These are phyloP conservation scores for Nannochloris sp. DNA, from an alignment of 139 green algal species.

Conservation along the genomic window DNA sequence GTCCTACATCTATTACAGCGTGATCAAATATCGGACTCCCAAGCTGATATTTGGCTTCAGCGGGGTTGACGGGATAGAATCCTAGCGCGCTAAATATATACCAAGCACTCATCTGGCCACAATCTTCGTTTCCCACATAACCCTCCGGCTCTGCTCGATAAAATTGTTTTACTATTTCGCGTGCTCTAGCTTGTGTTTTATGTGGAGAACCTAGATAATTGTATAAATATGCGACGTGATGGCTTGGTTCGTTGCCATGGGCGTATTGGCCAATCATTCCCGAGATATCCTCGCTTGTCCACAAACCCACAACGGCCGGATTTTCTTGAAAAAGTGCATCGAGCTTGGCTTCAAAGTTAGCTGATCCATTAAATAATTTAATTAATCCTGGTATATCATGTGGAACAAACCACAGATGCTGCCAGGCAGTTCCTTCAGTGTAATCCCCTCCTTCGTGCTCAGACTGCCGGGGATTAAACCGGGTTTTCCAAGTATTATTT, in stretches of 20 bases:
- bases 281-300: not conserved
- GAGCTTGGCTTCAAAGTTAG: not conserved
- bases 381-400: constrained; percentile 1
- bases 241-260: constrained; percentile 3
- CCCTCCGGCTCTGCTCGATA: constrained; percentile 1
- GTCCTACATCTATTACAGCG: not conserved
- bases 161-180: not conserved
- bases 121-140: constrained; percentile 5
- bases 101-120: constrained; percentile 13
- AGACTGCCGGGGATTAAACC: not conserved
- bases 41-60: not conserved
- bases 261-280: constrained; percentile 8
- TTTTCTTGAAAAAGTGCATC: not conserved
- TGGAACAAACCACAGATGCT: not conserved
- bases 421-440: constrained; percentile 8
- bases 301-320: not conserved
- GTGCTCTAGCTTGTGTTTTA: not conserved
- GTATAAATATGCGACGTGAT: constrained; percentile 4
- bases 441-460: not conserved
- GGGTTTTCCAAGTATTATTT: not conserved
- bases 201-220: not conserved
- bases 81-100: constrained; percentile 1
- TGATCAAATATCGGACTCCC: constrained; percentile 2
- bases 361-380: not conserved
- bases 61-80: constrained; percentile 8